These are phyloP conservation scores for Cenchrus purpureus DNA, from an alignment of 176 grass and related monocot species.

Conservation along the genomic window DNA sequence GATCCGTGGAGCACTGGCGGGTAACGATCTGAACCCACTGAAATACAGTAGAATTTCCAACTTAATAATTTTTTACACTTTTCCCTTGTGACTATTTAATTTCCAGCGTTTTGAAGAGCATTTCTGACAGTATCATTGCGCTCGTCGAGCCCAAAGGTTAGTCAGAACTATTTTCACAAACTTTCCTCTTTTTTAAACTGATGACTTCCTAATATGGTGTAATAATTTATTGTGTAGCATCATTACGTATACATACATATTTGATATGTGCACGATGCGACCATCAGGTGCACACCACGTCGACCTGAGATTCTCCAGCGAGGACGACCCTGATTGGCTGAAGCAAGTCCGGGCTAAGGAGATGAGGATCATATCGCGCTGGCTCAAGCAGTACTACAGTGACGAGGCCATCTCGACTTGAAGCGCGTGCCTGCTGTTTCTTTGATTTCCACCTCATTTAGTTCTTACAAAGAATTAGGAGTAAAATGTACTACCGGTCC, in stretches of 20 bases:
- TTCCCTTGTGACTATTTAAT: neutral
- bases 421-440: too few relatives aligned
- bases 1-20: constrained; percentile 81
- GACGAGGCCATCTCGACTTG: constrained; percentile 41
- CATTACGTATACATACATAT: neutral
- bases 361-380: constrained; percentile 48
- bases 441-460: too few relatives aligned
- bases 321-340: constrained; percentile 65
- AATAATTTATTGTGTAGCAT: too few relatives aligned
- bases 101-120: constrained; percentile 61
- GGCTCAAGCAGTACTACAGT: constrained; percentile 58
- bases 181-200: too few relatives aligned
- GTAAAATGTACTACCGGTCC: too few relatives aligned
- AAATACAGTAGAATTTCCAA: neutral
- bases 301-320: constrained; percentile 60
- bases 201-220: too few relatives aligned
- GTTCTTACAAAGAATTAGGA: too few relatives aligned
- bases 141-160: constrained; percentile 65
- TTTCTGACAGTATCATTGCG: constrained; percentile 60
- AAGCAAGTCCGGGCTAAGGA: constrained; percentile 49
- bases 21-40: neutral
- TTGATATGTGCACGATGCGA: neutral
- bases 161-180: neutral
- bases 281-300: constrained; percentile 57
- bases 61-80: neutral